A percentile compares a stretch with the other conserved stretches of the same genome.
Conservation (phyloP, 2,329 filamentous ascomycete species). For the Cadophora luteo-olivacea region DNA sequence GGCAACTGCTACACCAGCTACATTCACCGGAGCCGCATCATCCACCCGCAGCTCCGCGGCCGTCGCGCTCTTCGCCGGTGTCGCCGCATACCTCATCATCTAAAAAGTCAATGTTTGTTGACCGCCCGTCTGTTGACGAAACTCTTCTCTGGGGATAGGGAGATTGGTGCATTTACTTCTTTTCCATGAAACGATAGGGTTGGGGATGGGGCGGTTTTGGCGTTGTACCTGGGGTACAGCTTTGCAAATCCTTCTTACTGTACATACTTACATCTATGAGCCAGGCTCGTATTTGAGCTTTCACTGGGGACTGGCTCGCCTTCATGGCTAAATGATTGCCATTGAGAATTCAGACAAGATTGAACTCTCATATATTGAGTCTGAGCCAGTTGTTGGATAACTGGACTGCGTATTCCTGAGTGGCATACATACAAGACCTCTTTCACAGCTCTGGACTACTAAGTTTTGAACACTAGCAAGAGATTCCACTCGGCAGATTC, state of each 20-base stretch:
- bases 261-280: not conserved
- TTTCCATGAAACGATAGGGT: constrained; percentile 14
- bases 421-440: not conserved
- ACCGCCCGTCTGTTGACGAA: not conserved
- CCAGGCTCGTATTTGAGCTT: constrained; percentile 1
- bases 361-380: not conserved
- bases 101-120: not conserved
- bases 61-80: constrained; percentile 2
- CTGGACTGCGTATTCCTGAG: not conserved
- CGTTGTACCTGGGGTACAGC: not conserved
- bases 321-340: not conserved
- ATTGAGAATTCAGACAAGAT: constrained; percentile 2
- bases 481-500: constrained; percentile 7
- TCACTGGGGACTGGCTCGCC: not conserved
- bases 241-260: not conserved
- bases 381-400: not conserved
- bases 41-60: not conserved
- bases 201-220: not conserved
- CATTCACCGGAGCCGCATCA: constrained; percentile 16
- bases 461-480: too few relatives aligned
- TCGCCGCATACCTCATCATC: constrained; percentile 16
- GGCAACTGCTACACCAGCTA: constrained; percentile 8
- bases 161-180: constrained; percentile 16
- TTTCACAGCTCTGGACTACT: not conserved
- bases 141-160: constrained; percentile 22